Evolutionary conservation across 177 flowering plant species (phyloP).

Genomic region (Vitis hybrid): DNA sequence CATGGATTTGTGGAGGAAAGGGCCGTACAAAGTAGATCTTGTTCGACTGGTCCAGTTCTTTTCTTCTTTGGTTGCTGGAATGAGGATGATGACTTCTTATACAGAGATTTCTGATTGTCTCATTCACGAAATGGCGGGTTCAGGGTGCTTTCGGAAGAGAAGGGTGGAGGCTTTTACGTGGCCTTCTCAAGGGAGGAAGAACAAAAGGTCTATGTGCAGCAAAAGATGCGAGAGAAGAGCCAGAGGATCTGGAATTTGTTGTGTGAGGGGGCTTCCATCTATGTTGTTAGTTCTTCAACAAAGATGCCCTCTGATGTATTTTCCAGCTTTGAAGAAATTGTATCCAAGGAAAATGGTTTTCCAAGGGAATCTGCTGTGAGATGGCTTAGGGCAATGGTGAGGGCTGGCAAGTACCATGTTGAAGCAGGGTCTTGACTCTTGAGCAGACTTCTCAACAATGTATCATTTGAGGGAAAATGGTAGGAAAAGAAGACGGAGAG

Average conservation of each 20-base stretch:
- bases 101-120: slow-evolving; percentile 75
- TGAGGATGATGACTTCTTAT: slow-evolving; percentile 68
- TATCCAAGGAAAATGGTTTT: slow-evolving; percentile 62
- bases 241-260: slow-evolving; percentile 61
- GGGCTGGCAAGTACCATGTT: slow-evolving; percentile 75
- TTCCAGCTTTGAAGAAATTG: slow-evolving; percentile 67
- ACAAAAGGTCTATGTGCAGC: slow-evolving; percentile 87
- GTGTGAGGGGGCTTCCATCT: slow-evolving; percentile 66
- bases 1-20: slow-evolving; percentile 86
- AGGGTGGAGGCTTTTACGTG: slow-evolving; percentile 88
- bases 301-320: slow-evolving; percentile 90
- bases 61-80: slow-evolving; percentile 96
- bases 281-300: slow-evolving; percentile 83
- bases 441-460: slow-evolving; percentile 11
- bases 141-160: slow-evolving; percentile 64
- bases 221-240: slow-evolving; percentile 75
- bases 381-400: slow-evolving; percentile 68
- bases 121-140: slow-evolving; percentile 49
- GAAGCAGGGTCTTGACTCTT: slow-evolving; percentile 96
- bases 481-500: too few species aligned
- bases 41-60: slow-evolving; percentile 59
- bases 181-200: slow-evolving; percentile 91
- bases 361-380: slow-evolving; percentile 55
- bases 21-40: slow-evolving; percentile 45
- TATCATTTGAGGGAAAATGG: too few species aligned